A percentile compares a stretch with the other conserved stretches of the same genome.
Evolutionary conservation across 257 asterid genomes (phyloP).

Genomic region (Solanum pimpinellifolium): DNA sequence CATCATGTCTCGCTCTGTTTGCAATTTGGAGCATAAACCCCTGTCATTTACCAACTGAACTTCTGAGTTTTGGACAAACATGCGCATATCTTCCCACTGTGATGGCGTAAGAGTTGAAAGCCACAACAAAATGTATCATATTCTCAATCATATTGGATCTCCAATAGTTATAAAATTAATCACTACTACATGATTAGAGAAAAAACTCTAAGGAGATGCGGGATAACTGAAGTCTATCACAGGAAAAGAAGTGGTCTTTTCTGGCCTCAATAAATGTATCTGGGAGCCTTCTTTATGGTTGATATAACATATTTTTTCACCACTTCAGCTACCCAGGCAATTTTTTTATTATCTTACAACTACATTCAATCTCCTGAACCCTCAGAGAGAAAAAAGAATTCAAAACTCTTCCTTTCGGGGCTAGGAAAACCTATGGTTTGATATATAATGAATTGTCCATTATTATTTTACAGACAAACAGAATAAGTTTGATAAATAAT

Average conservation of each 20-base stretch:
- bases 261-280: background rate
- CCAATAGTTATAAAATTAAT: background rate
- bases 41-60: background rate
- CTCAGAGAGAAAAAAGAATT: background rate
- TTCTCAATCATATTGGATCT: background rate
- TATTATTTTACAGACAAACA: background rate
- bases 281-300: background rate
- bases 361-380: background rate
- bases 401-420: background rate
- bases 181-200: background rate
- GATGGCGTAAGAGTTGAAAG: background rate
- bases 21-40: background rate
- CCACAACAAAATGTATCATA: background rate
- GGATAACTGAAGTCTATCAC: background rate
- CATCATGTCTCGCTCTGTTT: background rate
- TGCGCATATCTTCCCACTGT: background rate
- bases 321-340: background rate
- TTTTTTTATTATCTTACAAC: background rate
- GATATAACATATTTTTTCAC: background rate
- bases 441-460: background rate
- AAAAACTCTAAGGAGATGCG: background rate
- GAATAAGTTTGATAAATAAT: background rate
- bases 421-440: background rate
- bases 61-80: background rate
- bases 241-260: background rate